Base-by-base conservation (phyloP, 305 asterid genomes). In the Fraxinus latifolia region DNA sequence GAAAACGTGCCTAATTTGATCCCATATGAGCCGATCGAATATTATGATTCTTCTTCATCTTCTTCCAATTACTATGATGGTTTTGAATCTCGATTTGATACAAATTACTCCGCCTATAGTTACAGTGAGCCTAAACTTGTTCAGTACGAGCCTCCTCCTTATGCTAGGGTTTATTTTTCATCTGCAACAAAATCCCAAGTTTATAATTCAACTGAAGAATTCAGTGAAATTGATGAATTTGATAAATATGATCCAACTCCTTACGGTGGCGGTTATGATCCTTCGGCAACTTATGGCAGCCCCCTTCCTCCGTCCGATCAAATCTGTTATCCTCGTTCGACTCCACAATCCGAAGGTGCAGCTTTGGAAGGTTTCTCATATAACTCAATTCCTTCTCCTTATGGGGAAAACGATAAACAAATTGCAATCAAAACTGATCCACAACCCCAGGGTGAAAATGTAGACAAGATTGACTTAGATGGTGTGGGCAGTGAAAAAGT, bases 221-320 rank as follows among this genome's bases (percentile, higher is more conserved):
- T 86, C 79, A 83, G 76, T 31, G 91, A 80, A 15, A 82, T 90
- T 1, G 90, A 82, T 1, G 90, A 82, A 33, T 92, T 88, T 78
- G 91, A 88, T 9, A 96, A 92, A n/a, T 91, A 90, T 44, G 96
- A 93, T 82, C 89, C 91, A 6, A 91, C 97, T 12, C 98, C 98
- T 31, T 95, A 93, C 29, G 86, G 53, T 2, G 98, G 98, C 5
- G 98, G 98, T 29, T 95, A 90, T 65, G 92, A 95, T 85, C 85
- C 77, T 0, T 25, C 71, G 27, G 15, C 77, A 68, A 90, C 92
- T 55, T 95, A 92, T 58, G 98, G 98, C 8, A 88, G 90, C 31
- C 95, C 98, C 44, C 92, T 93, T 47, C 94, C 91, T 9, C 95
- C 97, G 53, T 93, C 98, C 0, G 91, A 90, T 50, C 37, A 47